Evolutionary conservation across 441 rosid genomes (phyloP), one percentile per base, ranked within the genome.

Genomic region (Croton setiger): DNA sequence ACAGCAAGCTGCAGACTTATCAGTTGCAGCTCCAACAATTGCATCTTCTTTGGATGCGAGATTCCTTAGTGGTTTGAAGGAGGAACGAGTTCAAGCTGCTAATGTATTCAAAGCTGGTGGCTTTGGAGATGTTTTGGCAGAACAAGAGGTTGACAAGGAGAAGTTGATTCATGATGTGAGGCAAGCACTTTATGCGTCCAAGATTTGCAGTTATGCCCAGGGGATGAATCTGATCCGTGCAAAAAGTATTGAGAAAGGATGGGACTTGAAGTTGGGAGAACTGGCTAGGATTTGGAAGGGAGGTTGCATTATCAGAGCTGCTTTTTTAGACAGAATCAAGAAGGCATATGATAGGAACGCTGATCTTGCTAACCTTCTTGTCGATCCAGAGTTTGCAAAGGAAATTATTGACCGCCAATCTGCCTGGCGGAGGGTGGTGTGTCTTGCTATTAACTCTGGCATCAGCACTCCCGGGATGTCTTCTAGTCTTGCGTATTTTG

Each of bases 391-490:
- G 80, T 94, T 94, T 70, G 88, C 98, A 0, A 89, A 88, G 74
- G 98, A 91, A 85, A 88, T 94, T 6, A 83, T 90, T 54, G 96
- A 94, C 63, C 76, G 96, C 4, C 97, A 91, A 60, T 80, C 91
- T 13, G 95, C 97, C 7, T 94, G 98, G 98, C 80, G 96, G 47
- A 85, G 96, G 80, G 93, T 94, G 12, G 94, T 89, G 0, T 86
- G 92, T 78, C 84, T 88, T 51, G 92, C 96, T 5, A 86, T 93
- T 76, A 89, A 85, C 85, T 86, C 96, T 0, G 97, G 97, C 15
- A 85, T 89, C n/a, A 93, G 98, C 76, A 89, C 91, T 1, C 97
- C 97, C 0, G 95, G 97, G 33, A 93, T 93, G 98, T 91, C 96
- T 8, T 70, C 97, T 7, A 93, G 97, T 81, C 92, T 93, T 48